phyloP scores from a whole-genome alignment of 1,139 yeast species.

The Geotrichum histeridarum region DNA sequence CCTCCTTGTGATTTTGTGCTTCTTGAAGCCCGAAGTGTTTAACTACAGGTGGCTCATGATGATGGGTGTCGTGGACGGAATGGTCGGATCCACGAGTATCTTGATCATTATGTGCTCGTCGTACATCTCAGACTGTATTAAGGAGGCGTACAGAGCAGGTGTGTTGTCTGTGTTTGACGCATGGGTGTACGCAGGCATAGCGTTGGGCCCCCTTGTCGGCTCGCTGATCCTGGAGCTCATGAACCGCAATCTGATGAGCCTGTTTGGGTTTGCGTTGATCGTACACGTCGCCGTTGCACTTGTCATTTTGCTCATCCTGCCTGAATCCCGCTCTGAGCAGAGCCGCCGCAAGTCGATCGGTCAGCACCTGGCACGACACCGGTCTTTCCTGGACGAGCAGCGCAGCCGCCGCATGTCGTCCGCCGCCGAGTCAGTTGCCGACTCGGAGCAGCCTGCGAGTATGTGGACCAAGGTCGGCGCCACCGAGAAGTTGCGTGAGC shows the following conservation, averaged over 20 bases:
- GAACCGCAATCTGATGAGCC: conserved; percentile 26
- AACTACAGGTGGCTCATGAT: conserved; percentile 38
- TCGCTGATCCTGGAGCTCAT: conserved; percentile 38
- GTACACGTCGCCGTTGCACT: conserved; percentile 32
- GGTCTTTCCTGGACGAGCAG: conserved; percentile 10
- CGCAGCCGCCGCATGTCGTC: conserved; percentile 1
- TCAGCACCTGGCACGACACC: conserved; percentile 13
- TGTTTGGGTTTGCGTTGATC: conserved; percentile 30
- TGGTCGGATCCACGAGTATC: conserved; percentile 54
- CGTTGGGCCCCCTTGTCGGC: conserved; percentile 62
- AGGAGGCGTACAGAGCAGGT: conserved; percentile 51
- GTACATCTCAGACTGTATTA: conserved; percentile 62
- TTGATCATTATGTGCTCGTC: conserved; percentile 52
- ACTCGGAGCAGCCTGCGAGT: background rate
- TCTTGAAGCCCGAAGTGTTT: conserved; percentile 31
- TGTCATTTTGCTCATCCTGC: conserved; percentile 42
- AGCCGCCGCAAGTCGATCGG: conserved; percentile 43
- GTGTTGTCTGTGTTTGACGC: conserved; percentile 56
- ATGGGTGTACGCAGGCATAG: conserved; percentile 54
- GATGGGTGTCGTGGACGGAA: conserved; percentile 43
- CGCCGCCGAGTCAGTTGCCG: background rate
- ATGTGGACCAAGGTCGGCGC: conserved; percentile 13
- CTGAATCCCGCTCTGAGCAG: conserved; percentile 53
- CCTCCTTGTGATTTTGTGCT: conserved; percentile 26
- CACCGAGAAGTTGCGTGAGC: conserved; percentile 9